phyloP scores from a whole-genome alignment of 441 rosid species.

The Francoa sonchifolia region DNA sequence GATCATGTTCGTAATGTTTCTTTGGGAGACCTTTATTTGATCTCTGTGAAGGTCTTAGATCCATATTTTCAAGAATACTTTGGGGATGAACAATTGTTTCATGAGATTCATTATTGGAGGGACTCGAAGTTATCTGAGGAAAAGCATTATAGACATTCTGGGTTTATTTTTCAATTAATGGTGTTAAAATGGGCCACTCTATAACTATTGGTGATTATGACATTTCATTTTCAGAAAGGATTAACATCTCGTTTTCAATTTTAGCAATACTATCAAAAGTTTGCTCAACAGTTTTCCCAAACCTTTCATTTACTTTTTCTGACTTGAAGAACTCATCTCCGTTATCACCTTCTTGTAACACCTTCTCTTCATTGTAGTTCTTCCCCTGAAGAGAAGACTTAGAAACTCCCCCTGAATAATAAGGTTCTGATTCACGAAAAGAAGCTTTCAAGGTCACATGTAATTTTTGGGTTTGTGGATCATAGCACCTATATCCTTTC shows the following conservation, averaged over 20 bases:
- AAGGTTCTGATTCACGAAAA: background rate
- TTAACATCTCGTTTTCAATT: no score
- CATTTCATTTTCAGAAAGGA: no score
- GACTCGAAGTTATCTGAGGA: background rate
- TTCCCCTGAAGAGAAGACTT: background rate
- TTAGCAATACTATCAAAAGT: no score
- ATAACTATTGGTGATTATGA: background rate
- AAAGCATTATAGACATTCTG: background rate
- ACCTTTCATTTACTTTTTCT: background rate
- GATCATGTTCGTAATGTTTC: background rate
- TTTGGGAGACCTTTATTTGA: background rate
- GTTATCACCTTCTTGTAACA: no score
- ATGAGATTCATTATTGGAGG: background rate
- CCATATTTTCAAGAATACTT: background rate
- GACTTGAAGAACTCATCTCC: background rate
- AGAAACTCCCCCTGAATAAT: background rate
- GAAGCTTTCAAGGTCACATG: conserved; percentile 2
- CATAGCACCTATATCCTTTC: background rate
- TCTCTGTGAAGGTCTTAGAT: background rate
- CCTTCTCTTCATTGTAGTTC: background rate
- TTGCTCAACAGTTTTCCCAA: no score
- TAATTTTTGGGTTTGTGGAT: background rate
- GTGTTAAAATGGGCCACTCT: background rate
- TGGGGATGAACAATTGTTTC: background rate
- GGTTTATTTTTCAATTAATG: background rate